Evolutionary conservation across 2,329 filamentous ascomycete genomes (phyloP), one percentile per base, ranked within the genome.

Genomic region (Capronia coronata): DNA sequence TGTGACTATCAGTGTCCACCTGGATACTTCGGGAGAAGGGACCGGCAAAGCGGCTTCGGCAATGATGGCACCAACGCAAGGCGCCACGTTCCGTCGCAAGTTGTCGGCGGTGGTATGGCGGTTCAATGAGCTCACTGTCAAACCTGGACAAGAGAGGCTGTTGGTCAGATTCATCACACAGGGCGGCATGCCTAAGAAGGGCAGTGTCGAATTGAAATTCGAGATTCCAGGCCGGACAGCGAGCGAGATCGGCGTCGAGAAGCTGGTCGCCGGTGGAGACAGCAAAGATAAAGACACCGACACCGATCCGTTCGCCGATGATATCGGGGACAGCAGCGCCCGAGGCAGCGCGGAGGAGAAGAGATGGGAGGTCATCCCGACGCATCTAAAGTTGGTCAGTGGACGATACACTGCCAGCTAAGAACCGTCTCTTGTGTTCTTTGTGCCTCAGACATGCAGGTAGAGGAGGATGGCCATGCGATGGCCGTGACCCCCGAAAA

Each of bases 121-220:
- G 52, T 60, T 73, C 11, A 65, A 68, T 2, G 71, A 73, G 49
- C 67, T 83, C 1, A 73, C 75, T 38, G 70, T 78, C 7, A 81
- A 81, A 44, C 64, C 43, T 67, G 71, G 25, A 66, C 71, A 29
- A 77, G 80, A 57, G 77, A 84, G 61, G 91, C 80, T 96, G 50
- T 82, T 95, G 5, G 93, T 88, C 51, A 80, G 89, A 2, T 86
- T 98, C 59, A 72, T 83, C 19, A 87, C 86, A 0, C 84, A 90
- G 27, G 80, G 79, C 19, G 52, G 54, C 23, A 80, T 80, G 60
- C 82, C 86, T 0, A 81, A 80, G 55, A 79, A 86, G 3, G 88
- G 89, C 0, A 82, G 80, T 46, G 77, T 94, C 7, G 91, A 98
- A 65, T 87, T 87, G 0, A 76, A 83, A 48, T 96, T 90, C 82